phyloP scores from a whole-genome alignment of 192 early-diverging fungal genomes.

The Linderina pennispora region DNA sequence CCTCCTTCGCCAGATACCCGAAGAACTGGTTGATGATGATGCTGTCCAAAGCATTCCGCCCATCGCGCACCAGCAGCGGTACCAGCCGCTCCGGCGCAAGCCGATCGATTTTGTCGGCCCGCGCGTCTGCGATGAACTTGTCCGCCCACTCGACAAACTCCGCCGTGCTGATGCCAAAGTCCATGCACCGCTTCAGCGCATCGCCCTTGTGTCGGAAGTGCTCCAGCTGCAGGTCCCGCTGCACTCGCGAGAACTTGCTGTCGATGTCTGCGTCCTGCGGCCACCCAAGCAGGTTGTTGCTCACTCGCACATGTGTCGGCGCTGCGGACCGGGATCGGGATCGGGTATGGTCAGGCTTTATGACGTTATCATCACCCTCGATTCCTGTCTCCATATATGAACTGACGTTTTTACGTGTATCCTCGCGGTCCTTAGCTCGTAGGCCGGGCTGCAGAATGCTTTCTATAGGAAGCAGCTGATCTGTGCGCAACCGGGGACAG shows the following conservation, averaged over 20 bases:
- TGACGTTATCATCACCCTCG: neutral
- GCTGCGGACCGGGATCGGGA: neutral
- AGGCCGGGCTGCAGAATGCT: too few relatives aligned
- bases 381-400: neutral
- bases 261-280: slow-evolving; percentile 32
- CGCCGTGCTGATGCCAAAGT: slow-evolving; percentile 27
- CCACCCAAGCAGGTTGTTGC: neutral
- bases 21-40: slow-evolving; percentile 36
- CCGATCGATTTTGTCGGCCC: slow-evolving; percentile 10
- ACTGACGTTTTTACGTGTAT: too few relatives aligned
- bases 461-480: too few relatives aligned
- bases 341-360: neutral
- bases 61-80: slow-evolving; percentile 13
- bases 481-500: too few relatives aligned
- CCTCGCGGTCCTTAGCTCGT: too few relatives aligned
- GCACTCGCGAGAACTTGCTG: slow-evolving; percentile 15
- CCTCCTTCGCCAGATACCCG: slow-evolving; percentile 42
- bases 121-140: slow-evolving; percentile 14
- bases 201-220: slow-evolving; percentile 3
- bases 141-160: slow-evolving; percentile 25
- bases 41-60: slow-evolving; percentile 10
- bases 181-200: slow-evolving; percentile 18
- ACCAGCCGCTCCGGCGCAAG: slow-evolving; percentile 21
- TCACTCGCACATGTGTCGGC: neutral
- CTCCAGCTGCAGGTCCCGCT: slow-evolving; percentile 7